Conservation (phyloP, 768 basidiomycete genomes). For the Erythrobasidium yunnanense region DNA sequence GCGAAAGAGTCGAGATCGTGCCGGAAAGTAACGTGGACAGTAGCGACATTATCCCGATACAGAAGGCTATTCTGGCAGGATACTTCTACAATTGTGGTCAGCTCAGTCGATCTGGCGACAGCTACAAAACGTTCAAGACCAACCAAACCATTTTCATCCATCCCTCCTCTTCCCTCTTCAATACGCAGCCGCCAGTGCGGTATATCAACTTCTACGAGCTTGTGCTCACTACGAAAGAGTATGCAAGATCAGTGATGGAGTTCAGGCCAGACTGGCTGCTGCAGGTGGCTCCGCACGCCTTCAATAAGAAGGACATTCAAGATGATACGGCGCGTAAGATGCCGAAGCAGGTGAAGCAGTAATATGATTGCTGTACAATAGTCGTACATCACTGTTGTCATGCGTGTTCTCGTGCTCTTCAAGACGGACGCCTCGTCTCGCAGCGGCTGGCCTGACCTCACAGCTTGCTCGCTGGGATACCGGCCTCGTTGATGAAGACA, state of each 20-base stretch:
- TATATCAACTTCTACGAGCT: conserved; percentile 90
- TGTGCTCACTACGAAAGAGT: conserved; percentile 94
- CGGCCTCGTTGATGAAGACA: background rate
- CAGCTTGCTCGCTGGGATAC: no score
- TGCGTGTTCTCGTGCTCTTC: no score
- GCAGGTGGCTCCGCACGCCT: conserved; percentile 89
- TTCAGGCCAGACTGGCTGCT: conserved; percentile 58
- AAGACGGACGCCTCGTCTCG: no score
- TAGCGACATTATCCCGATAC: conserved; percentile 81
- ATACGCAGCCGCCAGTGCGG: conserved; percentile 84
- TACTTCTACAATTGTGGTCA: conserved; percentile 62
- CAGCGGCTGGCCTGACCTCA: no score
- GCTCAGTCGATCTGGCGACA: conserved; percentile 89
- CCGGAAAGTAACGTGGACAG: conserved; percentile 77
- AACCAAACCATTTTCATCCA: conserved; percentile 94
- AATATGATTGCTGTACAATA: no score
- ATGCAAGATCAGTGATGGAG: conserved; percentile 95
- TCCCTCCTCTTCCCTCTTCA: conserved; percentile 88
- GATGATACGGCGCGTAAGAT: conserved; percentile 24
- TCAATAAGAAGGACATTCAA: conserved; percentile 52
- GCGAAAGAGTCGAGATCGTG: conserved; percentile 92
- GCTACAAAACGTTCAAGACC: conserved; percentile 75
- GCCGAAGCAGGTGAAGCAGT: conserved; percentile 23
- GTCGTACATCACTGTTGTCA: no score
- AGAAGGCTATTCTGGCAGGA: conserved; percentile 87